These are phyloP conservation scores for Nelumbo lutea DNA, from an alignment of 164 flowering plant species.

Conservation along the genomic window DNA sequence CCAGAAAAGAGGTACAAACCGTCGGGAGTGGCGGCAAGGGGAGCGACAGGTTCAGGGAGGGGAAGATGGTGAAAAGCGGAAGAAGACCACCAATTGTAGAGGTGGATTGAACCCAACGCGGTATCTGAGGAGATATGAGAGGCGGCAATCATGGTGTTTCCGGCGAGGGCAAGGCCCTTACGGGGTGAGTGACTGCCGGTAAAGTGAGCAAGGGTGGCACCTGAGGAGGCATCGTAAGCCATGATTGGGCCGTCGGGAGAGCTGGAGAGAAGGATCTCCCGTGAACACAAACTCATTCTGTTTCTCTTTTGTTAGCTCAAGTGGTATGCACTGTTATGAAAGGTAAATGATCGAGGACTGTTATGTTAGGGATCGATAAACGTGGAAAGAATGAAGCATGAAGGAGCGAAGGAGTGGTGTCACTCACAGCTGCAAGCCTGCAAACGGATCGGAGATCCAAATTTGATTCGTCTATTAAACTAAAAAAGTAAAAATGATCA, in stretches of 20 bases:
- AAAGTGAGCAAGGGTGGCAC: slow-evolving; percentile 23
- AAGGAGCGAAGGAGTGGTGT: too few species aligned
- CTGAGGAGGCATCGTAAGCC: slow-evolving; percentile 25
- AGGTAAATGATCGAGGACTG: too few species aligned
- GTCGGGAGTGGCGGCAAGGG: slow-evolving; percentile 33
- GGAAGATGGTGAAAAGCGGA: slow-evolving; percentile 26
- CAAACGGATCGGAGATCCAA: too few species aligned
- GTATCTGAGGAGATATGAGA: slow-evolving; percentile 38
- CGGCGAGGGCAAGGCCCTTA: slow-evolving; percentile 35
- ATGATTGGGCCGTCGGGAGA: slow-evolving; percentile 35
- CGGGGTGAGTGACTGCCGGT: slow-evolving; percentile 30
- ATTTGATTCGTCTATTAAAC: too few species aligned
- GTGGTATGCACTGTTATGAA: too few species aligned
- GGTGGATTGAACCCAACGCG: slow-evolving; percentile 24
- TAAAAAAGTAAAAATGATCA: too few species aligned
- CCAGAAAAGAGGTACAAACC: slow-evolving; percentile 47
- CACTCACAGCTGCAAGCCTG: too few species aligned
- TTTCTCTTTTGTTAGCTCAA: too few species aligned
- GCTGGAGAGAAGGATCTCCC: slow-evolving; percentile 38
- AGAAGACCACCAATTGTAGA: slow-evolving; percentile 30
- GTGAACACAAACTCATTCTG: slow-evolving; percentile 14
- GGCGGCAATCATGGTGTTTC: slow-evolving; percentile 32
- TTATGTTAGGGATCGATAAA: too few species aligned
- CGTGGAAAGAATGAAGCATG: too few species aligned
- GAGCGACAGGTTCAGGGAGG: slow-evolving; percentile 53